Evolutionary conservation across 1,284 basidiomycete genomes (phyloP), one percentile per base, ranked within the genome.

Genomic region (Apiotrichum laibachii): DNA sequence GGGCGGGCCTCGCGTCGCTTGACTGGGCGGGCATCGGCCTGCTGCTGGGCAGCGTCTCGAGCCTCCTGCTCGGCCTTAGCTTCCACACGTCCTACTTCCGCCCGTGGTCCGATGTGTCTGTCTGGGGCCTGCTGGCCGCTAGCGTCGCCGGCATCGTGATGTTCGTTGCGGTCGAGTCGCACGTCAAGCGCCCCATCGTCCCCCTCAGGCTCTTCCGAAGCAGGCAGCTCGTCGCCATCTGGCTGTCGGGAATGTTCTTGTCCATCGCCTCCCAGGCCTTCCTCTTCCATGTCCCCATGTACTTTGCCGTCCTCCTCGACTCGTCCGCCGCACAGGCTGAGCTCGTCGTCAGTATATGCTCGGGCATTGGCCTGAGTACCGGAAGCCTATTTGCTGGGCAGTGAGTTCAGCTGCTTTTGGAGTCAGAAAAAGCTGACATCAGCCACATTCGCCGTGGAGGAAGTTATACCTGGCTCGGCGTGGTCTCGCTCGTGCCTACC

Each of bases 321-420:
- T 65, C 72, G 9, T 66, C 71, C 1, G 73, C 76, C 5, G 72
- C 73, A 0, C 59, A 67, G 19, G 72, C 76, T 0, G 78, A 77
- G 1, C 52, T 90, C 15, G 68, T 75, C 43, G 59, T 73, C 21
- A 69, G 49, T 86, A 88, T 81, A 74, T 95, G 57, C 80, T 94
- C 64, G 87, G 91, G 91, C 83, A 76, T 89, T 55, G 88, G 88
- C 49, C 83, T 94, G 57, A 87, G 90, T 8, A 80, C 84, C 2
- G 92, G 92, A 33, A 92, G 90, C 62, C 83, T 97, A 21, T 82
- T 89, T 55, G 89, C 91, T 45, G 93, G 93, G 71, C 88, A 90
- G 88, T 90, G 71, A 67, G 76, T 71, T 8, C 2, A 9, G 13
- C 15, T 5, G 16, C 19, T 19, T 22, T 18, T 35, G 9, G 39